phyloP scores from a whole-genome alignment of 768 basidiomycete genomes.

The Lentinus tigrinus region DNA sequence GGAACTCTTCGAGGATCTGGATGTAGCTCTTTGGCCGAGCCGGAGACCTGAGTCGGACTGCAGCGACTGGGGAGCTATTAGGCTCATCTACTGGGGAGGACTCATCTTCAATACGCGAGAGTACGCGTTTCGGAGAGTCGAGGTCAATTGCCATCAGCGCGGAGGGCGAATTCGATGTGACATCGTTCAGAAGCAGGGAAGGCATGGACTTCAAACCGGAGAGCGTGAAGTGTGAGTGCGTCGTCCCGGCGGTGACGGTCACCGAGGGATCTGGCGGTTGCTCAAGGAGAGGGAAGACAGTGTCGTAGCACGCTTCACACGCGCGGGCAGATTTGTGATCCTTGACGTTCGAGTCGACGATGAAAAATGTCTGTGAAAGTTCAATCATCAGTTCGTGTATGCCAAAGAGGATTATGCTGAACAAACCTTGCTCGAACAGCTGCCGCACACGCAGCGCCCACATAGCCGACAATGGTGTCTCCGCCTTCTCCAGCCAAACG shows the following conservation, averaged over 20 bases:
- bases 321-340: conserved; percentile 69
- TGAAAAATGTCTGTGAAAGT: conserved; percentile 73
- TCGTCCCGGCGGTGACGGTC: conserved; percentile 18
- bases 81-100: neutral
- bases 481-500: conserved; percentile 77
- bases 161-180: conserved; percentile 24
- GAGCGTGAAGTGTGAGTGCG: conserved; percentile 46
- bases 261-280: neutral
- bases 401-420: neutral
- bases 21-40: conserved; percentile 61
- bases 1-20: conserved; percentile 66
- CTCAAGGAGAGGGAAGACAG: conserved; percentile 70
- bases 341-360: conserved; percentile 53
- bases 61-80: conserved; percentile 14
- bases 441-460: conserved; percentile 82
- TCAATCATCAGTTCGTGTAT: neutral
- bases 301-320: conserved; percentile 84
- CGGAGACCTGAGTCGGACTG: conserved; percentile 31
- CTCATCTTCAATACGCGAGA: conserved; percentile 21
- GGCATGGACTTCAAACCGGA: conserved; percentile 59
- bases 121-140: conserved; percentile 23
- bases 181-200: conserved; percentile 38
- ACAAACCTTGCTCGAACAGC: conserved; percentile 75
- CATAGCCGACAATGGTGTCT: conserved; percentile 88
- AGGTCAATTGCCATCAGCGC: conserved; percentile 43